Conservation (phyloP, 2,329 filamentous ascomycete species). For the Aureobasidium namibiae region DNA sequence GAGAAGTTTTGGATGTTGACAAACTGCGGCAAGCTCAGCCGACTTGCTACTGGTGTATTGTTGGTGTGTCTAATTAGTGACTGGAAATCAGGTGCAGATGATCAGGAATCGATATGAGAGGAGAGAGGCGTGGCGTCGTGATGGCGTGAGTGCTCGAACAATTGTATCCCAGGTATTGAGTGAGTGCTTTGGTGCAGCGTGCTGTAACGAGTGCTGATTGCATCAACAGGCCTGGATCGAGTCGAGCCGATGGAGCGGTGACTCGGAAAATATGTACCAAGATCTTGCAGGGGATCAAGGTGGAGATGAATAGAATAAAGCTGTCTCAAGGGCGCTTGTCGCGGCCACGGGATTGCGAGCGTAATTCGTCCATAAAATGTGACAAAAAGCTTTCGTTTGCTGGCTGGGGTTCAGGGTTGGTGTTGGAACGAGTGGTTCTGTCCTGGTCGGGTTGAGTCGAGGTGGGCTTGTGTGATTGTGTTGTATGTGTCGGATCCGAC, state of each 20-base stretch:
- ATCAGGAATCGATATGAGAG: too few species aligned
- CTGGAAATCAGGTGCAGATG: neutral
- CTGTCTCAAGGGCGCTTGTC: neutral
- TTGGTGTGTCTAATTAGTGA: neutral
- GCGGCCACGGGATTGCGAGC: conserved; percentile 34
- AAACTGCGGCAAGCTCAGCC: neutral
- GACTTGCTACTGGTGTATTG: neutral
- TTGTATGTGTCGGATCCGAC: neutral
- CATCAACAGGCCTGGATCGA: neutral
- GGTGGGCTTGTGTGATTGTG: neutral
- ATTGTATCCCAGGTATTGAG: neutral
- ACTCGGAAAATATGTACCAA: neutral
- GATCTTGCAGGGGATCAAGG: neutral
- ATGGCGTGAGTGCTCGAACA: neutral
- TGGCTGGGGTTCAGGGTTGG: neutral
- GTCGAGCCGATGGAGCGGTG: neutral
- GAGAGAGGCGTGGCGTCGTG: neutral
- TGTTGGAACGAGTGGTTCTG: neutral
- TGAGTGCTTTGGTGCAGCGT: neutral
- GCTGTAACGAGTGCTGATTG: neutral
- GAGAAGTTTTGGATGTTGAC: neutral
- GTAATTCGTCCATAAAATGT: conserved; percentile 44
- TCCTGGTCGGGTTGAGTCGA: neutral
- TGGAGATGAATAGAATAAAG: neutral
- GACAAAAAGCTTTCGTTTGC: conserved; percentile 31